Conservation (phyloP, 768 basidiomycete species). For the Agaricus blazei region DNA sequence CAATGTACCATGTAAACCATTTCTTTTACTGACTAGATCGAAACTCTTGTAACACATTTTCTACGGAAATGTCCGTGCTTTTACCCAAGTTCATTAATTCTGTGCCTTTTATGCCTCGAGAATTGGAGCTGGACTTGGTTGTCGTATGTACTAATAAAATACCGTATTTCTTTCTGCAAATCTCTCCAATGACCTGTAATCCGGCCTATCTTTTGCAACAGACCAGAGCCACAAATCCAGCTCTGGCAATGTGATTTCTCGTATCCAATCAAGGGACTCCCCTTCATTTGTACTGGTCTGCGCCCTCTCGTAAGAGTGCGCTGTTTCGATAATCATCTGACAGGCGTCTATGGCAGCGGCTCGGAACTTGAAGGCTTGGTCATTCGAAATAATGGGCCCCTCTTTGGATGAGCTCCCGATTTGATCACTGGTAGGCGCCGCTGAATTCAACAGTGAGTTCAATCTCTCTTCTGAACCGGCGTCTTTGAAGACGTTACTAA, state of each 20-base stretch:
- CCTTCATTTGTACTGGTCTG: conserved; percentile 16
- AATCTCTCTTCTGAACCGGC: conserved; percentile 35
- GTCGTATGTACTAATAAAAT: conserved; percentile 49
- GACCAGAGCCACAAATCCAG: conserved; percentile 82
- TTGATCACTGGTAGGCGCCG: background rate
- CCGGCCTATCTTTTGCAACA: conserved; percentile 70
- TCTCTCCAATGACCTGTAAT: conserved; percentile 62
- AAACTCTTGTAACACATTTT: background rate
- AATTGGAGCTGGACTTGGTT: too few relatives aligned
- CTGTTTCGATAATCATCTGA: conserved; percentile 57
- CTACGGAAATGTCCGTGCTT: background rate
- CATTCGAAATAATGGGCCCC: conserved; percentile 48
- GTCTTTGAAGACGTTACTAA: conserved; percentile 45
- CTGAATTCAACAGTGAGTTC: conserved; percentile 32
- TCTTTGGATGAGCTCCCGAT: conserved; percentile 20
- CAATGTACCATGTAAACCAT: too few relatives aligned
- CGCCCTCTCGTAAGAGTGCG: conserved; percentile 29
- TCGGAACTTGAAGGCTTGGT: conserved; percentile 69
- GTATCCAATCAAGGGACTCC: conserved; percentile 38
- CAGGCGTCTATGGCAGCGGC: conserved; percentile 80
- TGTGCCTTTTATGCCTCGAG: too few relatives aligned
- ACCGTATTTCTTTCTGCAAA: conserved; percentile 63
- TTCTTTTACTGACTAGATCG: background rate
- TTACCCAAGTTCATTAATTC: too few relatives aligned
- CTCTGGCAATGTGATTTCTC: conserved; percentile 49